phyloP scores from a whole-genome alignment of 73 alveolate species.

The Tetrahymena borealis region DNA sequence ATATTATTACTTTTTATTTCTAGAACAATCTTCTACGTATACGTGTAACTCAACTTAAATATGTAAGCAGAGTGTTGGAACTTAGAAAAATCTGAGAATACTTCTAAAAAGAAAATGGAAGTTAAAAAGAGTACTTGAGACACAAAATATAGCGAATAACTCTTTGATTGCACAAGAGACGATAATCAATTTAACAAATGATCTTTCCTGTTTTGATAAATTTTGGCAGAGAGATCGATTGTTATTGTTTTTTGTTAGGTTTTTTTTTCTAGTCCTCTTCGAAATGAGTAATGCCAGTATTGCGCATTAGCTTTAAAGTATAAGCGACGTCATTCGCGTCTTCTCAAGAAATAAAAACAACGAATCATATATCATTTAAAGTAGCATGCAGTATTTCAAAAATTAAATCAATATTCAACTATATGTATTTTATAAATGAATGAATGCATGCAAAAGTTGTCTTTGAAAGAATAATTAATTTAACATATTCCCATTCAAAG shows the following conservation, averaged over 20 bases:
- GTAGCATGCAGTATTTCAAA: too few species aligned
- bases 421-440: too few species aligned
- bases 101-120: background rate
- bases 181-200: background rate
- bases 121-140: background rate
- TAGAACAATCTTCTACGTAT: background rate
- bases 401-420: too few species aligned
- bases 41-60: too few species aligned
- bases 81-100: background rate
- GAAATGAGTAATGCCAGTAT: background rate
- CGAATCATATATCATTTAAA: background rate
- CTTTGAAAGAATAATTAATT: too few species aligned
- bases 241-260: background rate
- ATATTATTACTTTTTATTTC: background rate
- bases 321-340: slow-evolving; percentile 1
- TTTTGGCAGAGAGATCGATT: background rate
- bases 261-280: background rate
- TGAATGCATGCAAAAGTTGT: too few species aligned
- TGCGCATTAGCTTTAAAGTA: background rate
- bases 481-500: too few species aligned
- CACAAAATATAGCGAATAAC: background rate
- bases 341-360: background rate
- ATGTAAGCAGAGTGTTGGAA: too few species aligned
- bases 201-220: background rate
- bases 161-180: background rate